These are phyloP conservation scores for Periconia digitata DNA, from an alignment of 2,329 filamentous ascomycete species.

Conservation along the genomic window DNA sequence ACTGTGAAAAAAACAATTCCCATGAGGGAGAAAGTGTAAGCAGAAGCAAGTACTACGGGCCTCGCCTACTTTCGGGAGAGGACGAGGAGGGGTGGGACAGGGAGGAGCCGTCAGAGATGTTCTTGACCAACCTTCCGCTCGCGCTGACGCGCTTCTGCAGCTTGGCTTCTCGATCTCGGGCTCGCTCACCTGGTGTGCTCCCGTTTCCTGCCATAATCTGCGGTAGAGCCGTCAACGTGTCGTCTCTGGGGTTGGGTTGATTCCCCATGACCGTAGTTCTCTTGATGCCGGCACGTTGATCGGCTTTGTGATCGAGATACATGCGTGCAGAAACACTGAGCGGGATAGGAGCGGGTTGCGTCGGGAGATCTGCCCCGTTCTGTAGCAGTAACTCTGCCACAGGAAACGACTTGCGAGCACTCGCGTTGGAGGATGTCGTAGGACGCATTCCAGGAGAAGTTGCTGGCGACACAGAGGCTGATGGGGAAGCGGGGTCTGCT, in stretches of 20 bases:
- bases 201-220: constrained; percentile 47
- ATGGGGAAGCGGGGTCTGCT: constrained; percentile 82
- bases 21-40: constrained; percentile 24
- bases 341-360: constrained; percentile 75
- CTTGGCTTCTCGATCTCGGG: constrained; percentile 37
- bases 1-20: constrained; percentile 28
- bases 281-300: constrained; percentile 46
- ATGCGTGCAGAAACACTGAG: constrained; percentile 77
- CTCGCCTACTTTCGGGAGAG: constrained; percentile 36
- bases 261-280: constrained; percentile 51
- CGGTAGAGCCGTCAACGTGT: constrained; percentile 66
- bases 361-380: constrained; percentile 87
- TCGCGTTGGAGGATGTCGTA: constrained; percentile 41
- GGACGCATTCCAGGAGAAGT: constrained; percentile 47
- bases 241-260: constrained; percentile 48
- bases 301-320: constrained; percentile 79
- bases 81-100: background rate
- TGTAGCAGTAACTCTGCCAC: constrained; percentile 89
- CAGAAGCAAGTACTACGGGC: constrained; percentile 27
- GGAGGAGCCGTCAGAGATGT: constrained; percentile 22
- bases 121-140: constrained; percentile 45
- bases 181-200: constrained; percentile 42
- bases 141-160: constrained; percentile 45
- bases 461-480: constrained; percentile 48
- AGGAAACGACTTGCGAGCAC: constrained; percentile 66